phyloP scores from a whole-genome alignment of 371 early-diverging fungal genomes.

The Haplosporangium sp. region DNA sequence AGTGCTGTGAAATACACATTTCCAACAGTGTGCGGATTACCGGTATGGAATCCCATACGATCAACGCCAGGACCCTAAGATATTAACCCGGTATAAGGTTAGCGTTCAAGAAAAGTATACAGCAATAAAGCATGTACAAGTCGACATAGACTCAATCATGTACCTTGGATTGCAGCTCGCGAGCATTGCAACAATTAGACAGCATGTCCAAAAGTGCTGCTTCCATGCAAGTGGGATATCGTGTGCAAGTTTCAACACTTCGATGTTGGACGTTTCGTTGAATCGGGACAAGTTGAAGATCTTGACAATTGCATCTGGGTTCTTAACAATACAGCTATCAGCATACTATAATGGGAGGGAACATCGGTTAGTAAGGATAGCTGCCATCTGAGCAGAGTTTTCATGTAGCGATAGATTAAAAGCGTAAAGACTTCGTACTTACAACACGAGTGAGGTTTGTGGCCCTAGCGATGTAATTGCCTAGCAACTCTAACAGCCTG shows the following conservation, averaged over 20 bases:
- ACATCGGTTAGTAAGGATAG: neutral
- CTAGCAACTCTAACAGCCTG: constrained; percentile 26
- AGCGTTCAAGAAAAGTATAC: neutral
- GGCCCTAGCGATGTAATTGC: constrained; percentile 45
- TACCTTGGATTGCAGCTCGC: constrained; percentile 51
- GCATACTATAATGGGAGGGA: constrained; percentile 20
- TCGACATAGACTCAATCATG: neutral
- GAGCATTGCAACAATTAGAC: constrained; percentile 34
- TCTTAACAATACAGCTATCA: constrained; percentile 36
- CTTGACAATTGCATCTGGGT: constrained; percentile 43
- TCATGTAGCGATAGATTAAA: no score
- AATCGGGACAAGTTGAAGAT: constrained; percentile 37
- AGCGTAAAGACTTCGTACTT: neutral
- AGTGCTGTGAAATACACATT: constrained; percentile 51
- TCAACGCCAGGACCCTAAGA: constrained; percentile 40
- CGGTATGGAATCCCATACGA: constrained; percentile 55
- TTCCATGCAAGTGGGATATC: constrained; percentile 45
- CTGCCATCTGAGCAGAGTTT: no score
- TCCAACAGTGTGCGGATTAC: constrained; percentile 46
- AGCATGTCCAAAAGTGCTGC: constrained; percentile 43
- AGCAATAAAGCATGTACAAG: neutral
- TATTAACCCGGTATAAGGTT: neutral
- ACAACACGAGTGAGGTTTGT: constrained; percentile 45
- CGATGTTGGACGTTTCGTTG: constrained; percentile 17
- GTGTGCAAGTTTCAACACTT: constrained; percentile 21